Evolutionary conservation across 2,329 filamentous ascomycete genomes (phyloP), one percentile per base, ranked within the genome.

Genomic region (Penicillium sp.): DNA sequence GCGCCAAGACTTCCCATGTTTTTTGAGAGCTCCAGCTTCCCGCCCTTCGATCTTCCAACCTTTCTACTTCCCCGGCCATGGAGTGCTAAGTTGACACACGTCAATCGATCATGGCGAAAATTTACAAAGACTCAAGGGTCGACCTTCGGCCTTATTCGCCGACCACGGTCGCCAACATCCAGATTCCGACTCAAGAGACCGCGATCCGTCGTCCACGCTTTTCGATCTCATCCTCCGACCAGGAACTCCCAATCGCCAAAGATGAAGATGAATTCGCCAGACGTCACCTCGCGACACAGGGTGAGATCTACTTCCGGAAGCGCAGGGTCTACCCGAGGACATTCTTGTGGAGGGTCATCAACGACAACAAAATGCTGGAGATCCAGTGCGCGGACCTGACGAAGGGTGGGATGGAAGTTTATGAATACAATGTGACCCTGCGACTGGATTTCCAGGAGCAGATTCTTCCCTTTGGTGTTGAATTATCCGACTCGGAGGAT

Each of bases 271-370:
- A 83, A 10, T 96, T 95, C 70, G 85, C 87, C 63, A 80, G 83
- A 59, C 87, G 84, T 61, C 85, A 90, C 70, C 79, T 97, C 52
- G 91, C 93, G 27, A 87, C 82, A 2, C 85, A 92, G 33, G 88
- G 91, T 29, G 91, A 91, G 2, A 83, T 97, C 55, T 96, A 91
- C 78, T 92, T 96, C 75, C 87, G 94, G 54, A 84, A 84, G 72
- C 84, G 88, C 72, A 85, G 89, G 69, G 81, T 84, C 62, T 87
- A 88, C 62, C 94, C 94, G 39, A 87, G 90, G 70, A 91, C 86
- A 74, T 95, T 97, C 71, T 82, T 96, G 47, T 99, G 94, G 94
- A 86, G 93, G 65, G 83, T 97, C 39, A 78, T 97, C 59, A 89
- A 96, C 69, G 86, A 91, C 67, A 86, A 87, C 68, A 89, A 84